phyloP scores from a whole-genome alignment of 108 stramenopile genomes.

The Nannochloropsis granulata region DNA sequence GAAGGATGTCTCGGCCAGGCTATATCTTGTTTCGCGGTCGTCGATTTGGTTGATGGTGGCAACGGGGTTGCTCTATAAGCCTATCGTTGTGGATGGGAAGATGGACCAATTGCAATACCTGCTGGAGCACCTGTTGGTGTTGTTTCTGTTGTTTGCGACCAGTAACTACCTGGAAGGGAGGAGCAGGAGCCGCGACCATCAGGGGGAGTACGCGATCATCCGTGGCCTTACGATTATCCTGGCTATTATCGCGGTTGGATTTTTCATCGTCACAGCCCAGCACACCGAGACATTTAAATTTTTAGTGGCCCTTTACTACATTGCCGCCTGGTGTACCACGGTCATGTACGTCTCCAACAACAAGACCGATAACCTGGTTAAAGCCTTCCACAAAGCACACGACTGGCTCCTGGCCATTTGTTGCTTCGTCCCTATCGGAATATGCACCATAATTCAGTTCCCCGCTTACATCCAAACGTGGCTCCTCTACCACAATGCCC shows the following conservation, averaged over 20 bases:
- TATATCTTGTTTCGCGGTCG: neutral
- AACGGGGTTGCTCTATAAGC: neutral
- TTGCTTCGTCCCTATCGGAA: neutral
- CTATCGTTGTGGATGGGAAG: neutral
- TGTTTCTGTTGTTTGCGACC: neutral
- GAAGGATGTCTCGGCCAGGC: constrained; percentile 35
- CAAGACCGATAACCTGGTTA: neutral
- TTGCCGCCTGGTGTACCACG: neutral
- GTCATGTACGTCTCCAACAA: neutral
- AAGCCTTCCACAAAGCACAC: neutral
- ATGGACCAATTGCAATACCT: neutral
- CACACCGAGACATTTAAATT: neutral
- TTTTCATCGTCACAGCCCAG: neutral
- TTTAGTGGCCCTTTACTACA: neutral
- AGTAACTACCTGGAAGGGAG: neutral
- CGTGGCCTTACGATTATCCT: neutral
- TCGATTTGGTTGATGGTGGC: neutral
- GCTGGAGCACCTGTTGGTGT: neutral
- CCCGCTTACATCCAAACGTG: constrained; percentile 78
- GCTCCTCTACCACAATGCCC: constrained; percentile 92
- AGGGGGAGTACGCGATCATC: neutral
- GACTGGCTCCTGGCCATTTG: constrained; percentile 6
- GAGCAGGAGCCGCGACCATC: neutral
- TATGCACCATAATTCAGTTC: constrained; percentile 38
- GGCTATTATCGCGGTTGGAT: neutral